Base-by-base conservation (phyloP, 1,284 basidiomycete genomes). In the Phylloboletellus chloephorus region DNA sequence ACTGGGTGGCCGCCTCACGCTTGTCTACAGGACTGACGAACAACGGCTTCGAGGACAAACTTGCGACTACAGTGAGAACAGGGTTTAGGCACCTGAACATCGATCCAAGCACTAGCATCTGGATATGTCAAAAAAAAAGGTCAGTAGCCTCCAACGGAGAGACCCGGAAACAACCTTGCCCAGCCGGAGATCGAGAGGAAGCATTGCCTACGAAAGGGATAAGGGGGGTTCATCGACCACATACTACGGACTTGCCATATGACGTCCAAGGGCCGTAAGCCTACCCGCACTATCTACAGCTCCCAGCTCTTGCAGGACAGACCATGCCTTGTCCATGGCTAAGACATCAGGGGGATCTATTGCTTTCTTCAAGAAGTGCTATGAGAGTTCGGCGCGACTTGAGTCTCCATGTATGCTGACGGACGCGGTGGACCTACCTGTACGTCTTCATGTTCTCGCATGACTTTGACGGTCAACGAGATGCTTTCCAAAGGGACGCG, bases 131-230 rank as follows among this genome's bases (percentile, higher is more conserved):
- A 36, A n/a, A n/a, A n/a, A n/a, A n/a, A n/a, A 12, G 17, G 24
- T 53, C 26, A 41, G 39, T 26, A 16, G 28, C 39, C 17, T 22
- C 13, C 26, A 23, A 33, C 26, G 3, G 1, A 33, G n/a, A 37
- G 13, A 20, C 4, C 5, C 3, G 15, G 29, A 13, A 20, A 42
- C 52, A 22, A 87, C 81, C 71, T 97, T 97, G 25, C 80, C 89
- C 15, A 97, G 72, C 33, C 90, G 76, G n/a, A 96, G 67, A 64
- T 97, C 93, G 19, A 96, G 70, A 1, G 93, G 93, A 21, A 97
- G 72, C 63, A 82, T 75, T 4, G 87, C 74, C 86, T 90, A 47
- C n/a, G 4, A 31, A 26, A 30, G 23, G 23, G 3, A 28, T 54
- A 13, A 40, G 31, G 37, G 13, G 28, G 3, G 12, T 35, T n/a